Conservation (phyloP, 129 eudicot genomes). For the Solidago caesia region DNA sequence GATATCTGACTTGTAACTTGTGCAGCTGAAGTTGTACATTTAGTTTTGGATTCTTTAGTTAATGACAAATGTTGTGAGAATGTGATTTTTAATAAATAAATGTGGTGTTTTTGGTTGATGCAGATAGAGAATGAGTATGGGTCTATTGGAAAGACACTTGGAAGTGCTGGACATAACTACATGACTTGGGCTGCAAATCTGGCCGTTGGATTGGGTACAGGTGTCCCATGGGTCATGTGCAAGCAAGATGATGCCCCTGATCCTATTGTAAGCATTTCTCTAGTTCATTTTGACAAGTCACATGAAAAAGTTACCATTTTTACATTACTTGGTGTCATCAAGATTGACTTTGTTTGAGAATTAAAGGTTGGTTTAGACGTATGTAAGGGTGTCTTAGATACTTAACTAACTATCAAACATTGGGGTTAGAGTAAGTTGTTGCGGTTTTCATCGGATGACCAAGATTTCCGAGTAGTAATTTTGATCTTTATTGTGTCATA, state of each 20-base stretch:
- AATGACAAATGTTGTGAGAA: slow-evolving; percentile 5
- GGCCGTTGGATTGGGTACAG: slow-evolving; percentile 85
- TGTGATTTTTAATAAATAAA: not conserved
- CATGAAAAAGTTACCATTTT: slow-evolving; percentile 22
- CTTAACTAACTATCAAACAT: not conserved
- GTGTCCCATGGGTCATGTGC: slow-evolving; percentile 99
- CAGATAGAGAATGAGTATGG: slow-evolving; percentile 99
- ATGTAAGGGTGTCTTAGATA: slow-evolving; percentile 11
- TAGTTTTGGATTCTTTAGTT: not conserved
- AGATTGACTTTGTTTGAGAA: slow-evolving; percentile 18
- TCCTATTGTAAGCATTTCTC: slow-evolving; percentile 74
- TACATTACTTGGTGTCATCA: slow-evolving; percentile 21
- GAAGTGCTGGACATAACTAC: slow-evolving; percentile 71
- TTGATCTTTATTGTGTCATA: slow-evolving; percentile 3
- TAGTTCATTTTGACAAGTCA: slow-evolving; percentile 4
- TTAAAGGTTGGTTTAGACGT: not conserved
- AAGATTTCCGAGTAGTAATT: not conserved
- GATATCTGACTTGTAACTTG: slow-evolving; percentile 24
- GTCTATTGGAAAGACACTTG: slow-evolving; percentile 58
- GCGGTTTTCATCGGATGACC: not conserved
- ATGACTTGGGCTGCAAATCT: slow-evolving; percentile 93
- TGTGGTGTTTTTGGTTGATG: slow-evolving; percentile 28
- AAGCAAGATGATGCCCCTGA: slow-evolving; percentile 95
- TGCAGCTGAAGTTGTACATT: slow-evolving; percentile 28
- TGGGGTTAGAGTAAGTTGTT: not conserved